These are phyloP conservation scores for Penicillium cinerascens DNA, from an alignment of 495 filamentous ascomycete species.

Conservation along the genomic window DNA sequence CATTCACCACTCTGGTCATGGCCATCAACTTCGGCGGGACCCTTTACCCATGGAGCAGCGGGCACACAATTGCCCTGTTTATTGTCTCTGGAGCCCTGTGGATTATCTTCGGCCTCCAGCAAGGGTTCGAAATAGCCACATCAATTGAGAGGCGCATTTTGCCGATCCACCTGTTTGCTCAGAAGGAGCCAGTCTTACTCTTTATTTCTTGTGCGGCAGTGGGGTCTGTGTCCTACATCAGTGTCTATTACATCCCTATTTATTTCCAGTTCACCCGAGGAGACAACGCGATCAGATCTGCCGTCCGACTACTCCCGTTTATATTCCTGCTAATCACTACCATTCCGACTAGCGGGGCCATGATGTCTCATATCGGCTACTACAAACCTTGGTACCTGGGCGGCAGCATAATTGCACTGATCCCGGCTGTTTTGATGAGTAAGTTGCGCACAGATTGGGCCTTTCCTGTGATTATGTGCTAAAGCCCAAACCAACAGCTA, in stretches of 20 bases:
- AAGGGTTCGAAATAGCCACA: constrained; percentile 32
- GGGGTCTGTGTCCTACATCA: constrained; percentile 21
- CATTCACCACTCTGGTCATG: constrained; percentile 19
- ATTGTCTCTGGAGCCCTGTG: constrained; percentile 46
- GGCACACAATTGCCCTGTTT: constrained; percentile 47
- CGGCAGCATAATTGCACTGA: constrained; percentile 18
- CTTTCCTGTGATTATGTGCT: background rate
- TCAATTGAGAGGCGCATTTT: constrained; percentile 44
- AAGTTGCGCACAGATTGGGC: background rate
- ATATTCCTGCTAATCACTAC: constrained; percentile 19
- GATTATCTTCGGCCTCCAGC: constrained; percentile 22
- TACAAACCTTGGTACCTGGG: constrained; percentile 51
- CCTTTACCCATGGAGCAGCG: constrained; percentile 36
- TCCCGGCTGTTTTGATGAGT: constrained; percentile 1
- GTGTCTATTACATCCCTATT: constrained; percentile 51
- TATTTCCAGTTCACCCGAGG: constrained; percentile 45
- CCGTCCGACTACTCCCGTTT: constrained; percentile 33
- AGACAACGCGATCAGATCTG: constrained; percentile 31
- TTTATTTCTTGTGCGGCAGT: constrained; percentile 33
- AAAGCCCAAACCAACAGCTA: background rate
- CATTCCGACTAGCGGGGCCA: constrained; percentile 23
- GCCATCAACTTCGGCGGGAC: constrained; percentile 25
- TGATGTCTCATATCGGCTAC: constrained; percentile 43
- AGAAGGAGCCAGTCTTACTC: constrained; percentile 37
- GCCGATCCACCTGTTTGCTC: constrained; percentile 46